Evolutionary conservation across 2,329 filamentous ascomycete genomes (phyloP), one percentile per base, ranked within the genome.

Genomic region (Aspergillus pseudoviridinutans): DNA sequence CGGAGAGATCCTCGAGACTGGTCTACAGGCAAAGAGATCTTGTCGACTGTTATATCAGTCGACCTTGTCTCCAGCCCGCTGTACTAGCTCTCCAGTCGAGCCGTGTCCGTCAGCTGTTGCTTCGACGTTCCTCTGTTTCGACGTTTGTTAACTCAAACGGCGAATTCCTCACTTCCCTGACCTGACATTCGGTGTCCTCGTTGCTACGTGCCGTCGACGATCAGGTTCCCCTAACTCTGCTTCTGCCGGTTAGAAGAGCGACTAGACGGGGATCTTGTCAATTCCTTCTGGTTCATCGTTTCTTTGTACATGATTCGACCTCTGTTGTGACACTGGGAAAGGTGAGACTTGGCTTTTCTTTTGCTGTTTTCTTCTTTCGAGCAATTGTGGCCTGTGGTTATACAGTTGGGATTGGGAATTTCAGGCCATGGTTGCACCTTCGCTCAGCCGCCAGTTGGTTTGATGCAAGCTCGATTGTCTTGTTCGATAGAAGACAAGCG

Each of bases 101-200:
- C 69, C 69, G 71, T 72, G 68, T 72, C 70, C 65, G 66, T 68
- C 70, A 69, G 69, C 68, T 68, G 64, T 65, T 68, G 63, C 64
- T 68, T 71, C 66, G 72, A 74, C 70, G 64, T 65, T 62, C 61
- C 63, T 61, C 63, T 60, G 61, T 57, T 59, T 71, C 70, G 71
- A 71, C 72, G 72, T 73, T 73, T 73, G 71, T 73, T 72, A 72
- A 64, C 69, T 74, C 67, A 72, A 73, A 73, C 71, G 71, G 65
- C 69, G 68, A 71, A 58, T 51, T 55, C 56, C 62, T 57, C 54
- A 58, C 60, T 50, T 62, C 63, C 60, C 52, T 53, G 56, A 62
- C 63, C 66, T 68, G 54, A 56, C 68, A 62, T 58, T 58, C 71
- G 67, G 68, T 68, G 65, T 67, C 67, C 61, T 64, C 63, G 22